These are phyloP conservation scores for Sporothrix dimorphospora DNA, from an alignment of 2,329 filamentous ascomycete genomes.

Conservation along the genomic window DNA sequence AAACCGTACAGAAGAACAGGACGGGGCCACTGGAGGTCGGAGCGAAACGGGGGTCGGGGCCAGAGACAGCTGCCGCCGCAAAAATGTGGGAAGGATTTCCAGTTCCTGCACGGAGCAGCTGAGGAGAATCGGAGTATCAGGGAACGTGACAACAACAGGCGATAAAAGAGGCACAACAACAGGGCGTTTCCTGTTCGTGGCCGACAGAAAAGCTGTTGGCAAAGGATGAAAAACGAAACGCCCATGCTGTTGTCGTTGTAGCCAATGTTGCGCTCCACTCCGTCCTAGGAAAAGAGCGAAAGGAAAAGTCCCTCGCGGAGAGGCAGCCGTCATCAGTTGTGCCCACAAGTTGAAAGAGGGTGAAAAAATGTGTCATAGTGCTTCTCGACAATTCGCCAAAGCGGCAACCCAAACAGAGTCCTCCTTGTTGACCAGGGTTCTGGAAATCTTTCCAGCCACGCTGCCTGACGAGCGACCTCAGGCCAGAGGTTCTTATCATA, in stretches of 20 bases:
- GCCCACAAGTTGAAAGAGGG: neutral
- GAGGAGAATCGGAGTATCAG: constrained; percentile 45
- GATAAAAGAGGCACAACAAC: constrained; percentile 36
- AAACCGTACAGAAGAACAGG: constrained; percentile 12
- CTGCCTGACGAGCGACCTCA: constrained; percentile 75
- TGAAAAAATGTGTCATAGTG: constrained; percentile 32
- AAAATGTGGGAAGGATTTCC: constrained; percentile 23
- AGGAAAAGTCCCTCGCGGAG: constrained; percentile 12
- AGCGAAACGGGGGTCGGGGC: constrained; percentile 33
- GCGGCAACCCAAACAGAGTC: constrained; percentile 26
- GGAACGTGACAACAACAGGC: constrained; percentile 48
- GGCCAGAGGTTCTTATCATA: constrained; percentile 72
- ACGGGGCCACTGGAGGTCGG: constrained; percentile 32
- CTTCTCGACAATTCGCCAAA: constrained; percentile 31
- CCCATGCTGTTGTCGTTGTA: constrained; percentile 52
- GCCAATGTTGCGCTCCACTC: constrained; percentile 53
- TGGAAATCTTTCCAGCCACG: constrained; percentile 60
- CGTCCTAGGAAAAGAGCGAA: constrained; percentile 32
- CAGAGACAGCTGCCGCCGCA: constrained; percentile 33
- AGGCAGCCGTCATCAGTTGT: constrained; percentile 4
- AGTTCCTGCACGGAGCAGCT: constrained; percentile 30
- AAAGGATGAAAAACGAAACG: constrained; percentile 42
- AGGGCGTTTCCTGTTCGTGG: constrained; percentile 52
- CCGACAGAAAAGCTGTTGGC: constrained; percentile 33
- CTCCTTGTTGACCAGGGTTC: constrained; percentile 52